Base-by-base conservation (phyloP, 257 asterid species). In the Jaltomata sinuosa region DNA sequence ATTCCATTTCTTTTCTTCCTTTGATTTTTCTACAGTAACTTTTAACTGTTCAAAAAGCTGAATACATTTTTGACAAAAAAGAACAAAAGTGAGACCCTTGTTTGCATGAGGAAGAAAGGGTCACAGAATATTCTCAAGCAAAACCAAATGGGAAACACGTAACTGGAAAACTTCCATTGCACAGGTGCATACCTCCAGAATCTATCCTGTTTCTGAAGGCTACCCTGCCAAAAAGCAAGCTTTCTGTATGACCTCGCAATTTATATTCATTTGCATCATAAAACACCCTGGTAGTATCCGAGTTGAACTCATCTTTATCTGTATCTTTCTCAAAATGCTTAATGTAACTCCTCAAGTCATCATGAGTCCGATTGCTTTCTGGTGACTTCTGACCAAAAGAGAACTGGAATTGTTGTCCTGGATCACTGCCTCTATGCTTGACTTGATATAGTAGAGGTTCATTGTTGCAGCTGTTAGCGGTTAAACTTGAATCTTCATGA, bases 131-230 rank as follows among this genome's bases (percentile, higher is more conserved):
- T 4, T 47, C 4, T 77, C 82, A 77, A 49, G 85, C 71, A 16
- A 87, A 86, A 68, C 92, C 87, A 76, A 91, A 92, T 68, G 92
- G 89, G 79, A 90, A 88, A 89, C 85, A 87, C 2, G 93, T 80
- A 22, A 85, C 61, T 16, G 93, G 91, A 57, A 78, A 2, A 65
- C 88, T 84, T 18, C 95, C 93, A 34, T 91, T 87, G 54, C 98
- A 95, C 83, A 95, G 74, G 45, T 87, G 92, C 83, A 95, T 85
- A 65, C 93, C 89, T 14, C 98, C 98, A 15, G 93, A 91, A 59
- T 91, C 91, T 34, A 92, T 87, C 85, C 93, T 88, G 85, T 84
- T 88, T 76, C 68, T 88, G 45, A 84, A 89, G 38, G 91, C 18
- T 31, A 95, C 92, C 85, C 92, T 91, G 77, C 93, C 96, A 11